Evolutionary conservation across 371 early-diverging fungal species (phyloP).

Genomic region (Apophysomyces elegans): DNA sequence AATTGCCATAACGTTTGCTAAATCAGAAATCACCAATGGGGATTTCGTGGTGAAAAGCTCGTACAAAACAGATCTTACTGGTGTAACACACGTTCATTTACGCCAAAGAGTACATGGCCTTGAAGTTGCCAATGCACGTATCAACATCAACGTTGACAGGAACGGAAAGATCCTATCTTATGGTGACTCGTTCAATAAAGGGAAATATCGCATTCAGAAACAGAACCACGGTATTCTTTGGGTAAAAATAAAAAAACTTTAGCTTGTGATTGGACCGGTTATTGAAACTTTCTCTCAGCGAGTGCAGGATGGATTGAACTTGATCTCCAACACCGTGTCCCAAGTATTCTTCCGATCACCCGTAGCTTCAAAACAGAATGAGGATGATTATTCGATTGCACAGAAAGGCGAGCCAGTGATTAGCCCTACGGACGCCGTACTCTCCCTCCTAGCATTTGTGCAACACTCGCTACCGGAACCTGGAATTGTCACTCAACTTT

Average conservation of each 20-base stretch:
- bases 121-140: conserved; percentile 81
- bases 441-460: conserved; percentile 40
- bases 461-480: conserved; percentile 33
- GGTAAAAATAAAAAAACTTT: conserved; percentile 14
- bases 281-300: conserved; percentile 16
- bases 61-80: conserved; percentile 73
- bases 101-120: conserved; percentile 75
- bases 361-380: background rate
- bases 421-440: conserved; percentile 31
- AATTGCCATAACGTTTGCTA: conserved; percentile 54
- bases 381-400: conserved; percentile 14
- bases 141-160: conserved; percentile 80
- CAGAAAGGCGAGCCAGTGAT: conserved; percentile 22
- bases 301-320: conserved; percentile 26
- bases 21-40: conserved; percentile 38
- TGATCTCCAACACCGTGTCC: conserved; percentile 25
- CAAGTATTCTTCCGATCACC: conserved; percentile 28
- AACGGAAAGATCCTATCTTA: conserved; percentile 73
- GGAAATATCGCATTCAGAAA: conserved; percentile 14
- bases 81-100: conserved; percentile 84
- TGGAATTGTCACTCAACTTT: conserved; percentile 11
- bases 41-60: conserved; percentile 61
- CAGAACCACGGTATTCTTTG: conserved; percentile 25
- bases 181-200: conserved; percentile 72
- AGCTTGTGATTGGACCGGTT: background rate